Base-by-base conservation (phyloP, 345 rosid genomes). In the Geranium rotundifolium region DNA sequence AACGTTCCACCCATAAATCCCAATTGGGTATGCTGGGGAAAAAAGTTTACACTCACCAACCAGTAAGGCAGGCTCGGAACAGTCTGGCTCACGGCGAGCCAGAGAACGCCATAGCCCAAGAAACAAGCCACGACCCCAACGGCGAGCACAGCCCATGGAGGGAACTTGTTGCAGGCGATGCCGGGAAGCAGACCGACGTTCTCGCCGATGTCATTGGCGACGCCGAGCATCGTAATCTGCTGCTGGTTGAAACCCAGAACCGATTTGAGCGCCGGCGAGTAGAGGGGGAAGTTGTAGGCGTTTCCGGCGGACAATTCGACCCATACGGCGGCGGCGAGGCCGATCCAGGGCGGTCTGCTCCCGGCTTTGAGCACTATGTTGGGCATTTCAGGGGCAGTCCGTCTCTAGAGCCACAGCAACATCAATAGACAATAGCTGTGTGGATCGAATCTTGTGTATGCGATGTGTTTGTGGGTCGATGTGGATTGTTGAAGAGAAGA, bases 271-370 rank as follows among this genome's bases (percentile, higher is more conserved):
- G 89, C 75, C 4, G 86, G 56, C 4, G 97, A 88, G 72, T 81
- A 93, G 15, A 93, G 88, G 2, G 97, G 90, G 79, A 93, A 93
- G 73, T 80, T 93, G 73, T 77, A 73, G 30, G 66, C 61, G 71
- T 69, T 88, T 54, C 92, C 99, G 0, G 96, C 89, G 0, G 89
- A 73, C 54, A 87, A 64, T 72, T 86, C 77, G 29, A 95, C 86
- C 97, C 99, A 90, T 0, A 85, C 81, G 7, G 99, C 99, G 0
- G 99, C 97, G 0, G 92, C 95, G 19, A 90, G 77, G 0, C 97
- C 96, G 57, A 90, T 89, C 99, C 99, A 93, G 1, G 99, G 99
- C 10, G 99, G 97, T 67, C 96, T 79, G 67, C 88, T 93, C 49
- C 97, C 97, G 1, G 79, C 76, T 75, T 90, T 93, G 4, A 86